Percentiles rank a stretch among this genome's conserved stretches.
These are phyloP conservation scores for Aspergillus intermedius DNA, from an alignment of 2,329 filamentous ascomycete species.

Conservation along the genomic window DNA sequence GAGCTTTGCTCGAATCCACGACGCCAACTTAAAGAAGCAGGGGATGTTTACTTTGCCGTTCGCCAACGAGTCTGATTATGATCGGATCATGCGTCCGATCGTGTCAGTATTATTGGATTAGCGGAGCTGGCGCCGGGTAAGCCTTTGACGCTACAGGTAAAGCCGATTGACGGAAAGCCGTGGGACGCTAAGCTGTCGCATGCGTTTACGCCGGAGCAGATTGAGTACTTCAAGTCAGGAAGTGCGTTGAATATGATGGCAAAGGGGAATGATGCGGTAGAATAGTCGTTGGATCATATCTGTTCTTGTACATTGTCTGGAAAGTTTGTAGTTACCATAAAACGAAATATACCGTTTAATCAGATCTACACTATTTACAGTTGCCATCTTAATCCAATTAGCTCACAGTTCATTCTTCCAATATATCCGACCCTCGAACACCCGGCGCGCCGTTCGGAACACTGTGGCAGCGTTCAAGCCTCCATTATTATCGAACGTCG, in stretches of 20 bases:
- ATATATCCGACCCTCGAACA: conserved; percentile 44
- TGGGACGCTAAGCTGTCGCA: conserved; percentile 83
- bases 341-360: too few relatives aligned
- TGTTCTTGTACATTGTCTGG: too few relatives aligned
- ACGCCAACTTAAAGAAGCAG: conserved; percentile 99
- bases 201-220: conserved; percentile 96
- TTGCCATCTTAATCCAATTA: too few relatives aligned
- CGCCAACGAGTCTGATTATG: conserved; percentile 88
- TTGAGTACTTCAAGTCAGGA: conserved; percentile 99
- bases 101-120: conserved; percentile 72
- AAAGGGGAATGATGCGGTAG: too few relatives aligned
- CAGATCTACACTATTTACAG: too few relatives aligned
- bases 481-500: conserved; percentile 32
- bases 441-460: conserved; percentile 42
- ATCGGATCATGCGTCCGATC: conserved; percentile 91
- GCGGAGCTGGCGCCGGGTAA: conserved; percentile 88
- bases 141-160: conserved; percentile 84
- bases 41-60: conserved; percentile 99
- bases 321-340: too few relatives aligned
- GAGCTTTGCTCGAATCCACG: conserved; percentile 97
- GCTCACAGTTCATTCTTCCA: conserved; percentile 22
- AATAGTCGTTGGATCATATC: too few relatives aligned
- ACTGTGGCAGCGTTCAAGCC: conserved; percentile 36
- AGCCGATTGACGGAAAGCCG: conserved; percentile 75
- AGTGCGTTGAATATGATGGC: conserved; percentile 98